Base-by-base conservation (phyloP, 768 basidiomycete species). In the Boletus subcaerulescens region DNA sequence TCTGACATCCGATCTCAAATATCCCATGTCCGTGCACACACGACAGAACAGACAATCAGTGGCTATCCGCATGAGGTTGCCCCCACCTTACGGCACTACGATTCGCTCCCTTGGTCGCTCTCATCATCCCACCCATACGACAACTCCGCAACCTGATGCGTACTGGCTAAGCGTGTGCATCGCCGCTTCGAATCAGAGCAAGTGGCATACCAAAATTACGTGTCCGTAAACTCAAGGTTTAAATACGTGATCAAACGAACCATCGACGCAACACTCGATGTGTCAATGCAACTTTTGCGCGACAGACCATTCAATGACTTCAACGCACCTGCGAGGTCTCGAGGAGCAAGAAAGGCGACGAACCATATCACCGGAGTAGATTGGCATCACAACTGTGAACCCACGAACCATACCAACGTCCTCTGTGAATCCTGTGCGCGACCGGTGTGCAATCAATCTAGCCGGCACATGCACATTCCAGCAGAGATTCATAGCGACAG, bases 11-110 rank as follows among this genome's bases (percentile, higher is more conserved):
- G 38, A 54, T 59, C 55, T 33, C 45, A 49, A 43, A 4, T 18
- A 42, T 52, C 26, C 24, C 60, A 50, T 62, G 24, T 39, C 63
- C 54, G 52, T 41, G 14, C 22, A 40, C 15, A 38, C 48, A 50
- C 42, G 33, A 45, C 44, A 32, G 41, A 48, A 44, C 26, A 20
- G 32, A 22, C 39, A 42, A 62, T 56, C 50, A 22, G 41, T 32
- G 47, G 38, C 42, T 33, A 38, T 29, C 18, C 46, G 11, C 58
- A 52, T 35, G 58, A 39, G 2, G 29, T 38, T 5, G 38, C 42
- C 44, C 38, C 38, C 52, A 15, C 60, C n/a, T 9, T 33, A 36
- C 20, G 5, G 22, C 32, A 44, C 40, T 39, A 49, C 33, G 39
- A 36, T 40, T 32, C 43, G 22, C 15, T 20, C 24, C 40, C 31